These are phyloP conservation scores for Lichtheimia ramosa DNA, from an alignment of 371 early-diverging fungal genomes.

Conservation along the genomic window DNA sequence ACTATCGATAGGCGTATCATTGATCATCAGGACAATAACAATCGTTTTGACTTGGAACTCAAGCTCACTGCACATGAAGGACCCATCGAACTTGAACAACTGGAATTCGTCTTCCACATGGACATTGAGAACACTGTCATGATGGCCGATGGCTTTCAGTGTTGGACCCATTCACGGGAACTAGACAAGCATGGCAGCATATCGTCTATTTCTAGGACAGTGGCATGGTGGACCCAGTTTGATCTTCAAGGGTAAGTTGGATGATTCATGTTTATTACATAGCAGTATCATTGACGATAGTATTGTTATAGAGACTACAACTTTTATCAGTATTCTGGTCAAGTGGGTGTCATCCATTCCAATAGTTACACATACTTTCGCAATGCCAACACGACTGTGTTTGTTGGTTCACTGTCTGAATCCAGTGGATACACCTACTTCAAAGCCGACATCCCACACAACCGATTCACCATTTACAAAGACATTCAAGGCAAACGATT, in stretches of 20 bases:
- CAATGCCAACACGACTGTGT: conserved; percentile 12
- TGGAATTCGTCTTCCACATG: conserved; percentile 17
- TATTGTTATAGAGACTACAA: conserved; percentile 21
- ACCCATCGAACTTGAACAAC: conserved; percentile 12
- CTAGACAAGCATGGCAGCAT: conserved; percentile 22
- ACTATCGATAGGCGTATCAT: background rate
- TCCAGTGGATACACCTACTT: conserved; percentile 44
- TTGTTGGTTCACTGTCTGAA: conserved; percentile 45
- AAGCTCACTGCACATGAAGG: conserved; percentile 3
- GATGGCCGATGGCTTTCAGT: conserved; percentile 49
- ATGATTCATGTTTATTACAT: background rate
- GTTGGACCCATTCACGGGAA: conserved; percentile 43
- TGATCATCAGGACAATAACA: background rate
- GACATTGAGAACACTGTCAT: conserved; percentile 19
- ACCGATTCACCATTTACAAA: conserved; percentile 32
- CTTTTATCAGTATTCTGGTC: conserved; percentile 39
- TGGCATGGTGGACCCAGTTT: conserved; percentile 37
- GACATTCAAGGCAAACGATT: conserved; percentile 34
- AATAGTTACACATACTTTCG: conserved; percentile 38
- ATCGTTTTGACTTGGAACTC: conserved; percentile 8
- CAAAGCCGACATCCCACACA: conserved; percentile 23
- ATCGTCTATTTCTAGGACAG: conserved; percentile 24
- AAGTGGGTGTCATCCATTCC: conserved; percentile 36
- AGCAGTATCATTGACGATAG: conserved; percentile 14
- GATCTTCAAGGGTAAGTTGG: conserved; percentile 29